These are phyloP conservation scores for Pythium apleroticum DNA, from an alignment of 352 stramenopile genomes.

Conservation along the genomic window DNA sequence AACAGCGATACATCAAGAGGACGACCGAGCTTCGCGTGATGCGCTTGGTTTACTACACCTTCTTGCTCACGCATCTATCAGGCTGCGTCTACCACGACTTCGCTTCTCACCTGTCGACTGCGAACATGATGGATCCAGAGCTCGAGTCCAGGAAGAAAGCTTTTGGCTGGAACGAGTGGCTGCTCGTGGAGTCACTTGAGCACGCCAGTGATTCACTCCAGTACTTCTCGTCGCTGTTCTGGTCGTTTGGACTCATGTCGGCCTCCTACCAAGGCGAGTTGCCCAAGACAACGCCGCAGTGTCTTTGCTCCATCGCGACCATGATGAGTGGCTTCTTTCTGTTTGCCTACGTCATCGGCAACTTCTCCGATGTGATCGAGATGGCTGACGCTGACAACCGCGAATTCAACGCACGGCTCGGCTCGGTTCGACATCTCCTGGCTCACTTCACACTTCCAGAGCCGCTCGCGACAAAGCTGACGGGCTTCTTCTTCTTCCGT, in stretches of 20 bases:
- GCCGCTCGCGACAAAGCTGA: constrained; percentile 34
- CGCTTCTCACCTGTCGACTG: constrained; percentile 35
- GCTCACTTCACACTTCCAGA: constrained; percentile 41
- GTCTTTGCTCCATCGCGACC: constrained; percentile 38
- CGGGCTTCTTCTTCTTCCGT: constrained; percentile 56
- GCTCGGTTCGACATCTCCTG: constrained; percentile 43
- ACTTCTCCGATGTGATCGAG: constrained; percentile 52
- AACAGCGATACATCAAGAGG: constrained; percentile 45
- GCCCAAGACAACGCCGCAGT: constrained; percentile 37
- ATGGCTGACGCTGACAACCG: constrained; percentile 51
- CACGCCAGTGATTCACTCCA: constrained; percentile 18
- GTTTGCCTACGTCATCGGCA: constrained; percentile 50
- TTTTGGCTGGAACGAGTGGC: constrained; percentile 52
- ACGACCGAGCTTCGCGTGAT: constrained; percentile 46
- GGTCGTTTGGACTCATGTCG: constrained; percentile 45
- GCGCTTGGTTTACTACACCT: constrained; percentile 55
- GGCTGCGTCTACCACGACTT: constrained; percentile 60
- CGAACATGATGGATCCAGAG: constrained; percentile 28
- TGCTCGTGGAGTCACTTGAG: constrained; percentile 30
- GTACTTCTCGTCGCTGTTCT: constrained; percentile 41
- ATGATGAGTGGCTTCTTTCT: constrained; percentile 53
- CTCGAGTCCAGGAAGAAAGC: constrained; percentile 17
- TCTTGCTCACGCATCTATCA: constrained; percentile 43
- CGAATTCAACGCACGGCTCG: constrained; percentile 52
- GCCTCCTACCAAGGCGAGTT: constrained; percentile 43